These are phyloP conservation scores for Malus asiatica DNA, from an alignment of 306 rosid species.

Conservation along the genomic window DNA sequence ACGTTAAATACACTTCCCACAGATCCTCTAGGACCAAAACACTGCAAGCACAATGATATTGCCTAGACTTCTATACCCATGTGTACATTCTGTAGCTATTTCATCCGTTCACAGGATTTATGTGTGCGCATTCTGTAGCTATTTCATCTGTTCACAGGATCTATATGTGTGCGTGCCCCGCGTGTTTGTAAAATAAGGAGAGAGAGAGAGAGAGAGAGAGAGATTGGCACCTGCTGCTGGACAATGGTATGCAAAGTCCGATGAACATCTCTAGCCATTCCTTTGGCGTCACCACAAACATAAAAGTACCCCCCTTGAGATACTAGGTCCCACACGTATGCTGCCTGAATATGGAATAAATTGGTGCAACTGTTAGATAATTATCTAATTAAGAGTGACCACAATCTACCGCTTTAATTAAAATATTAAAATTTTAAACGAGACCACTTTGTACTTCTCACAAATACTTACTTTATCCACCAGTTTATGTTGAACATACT, in stretches of 20 bases:
- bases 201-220: not conserved
- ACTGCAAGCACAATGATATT: not conserved
- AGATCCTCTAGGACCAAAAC: not conserved
- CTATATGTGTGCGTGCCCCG: fast-evolving
- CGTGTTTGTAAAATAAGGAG: not conserved
- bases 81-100: not conserved
- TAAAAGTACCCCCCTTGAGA: slow-evolving; percentile 78
- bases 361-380: slow-evolving; percentile 7
- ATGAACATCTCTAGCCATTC: slow-evolving; percentile 92
- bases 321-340: slow-evolving; percentile 53
- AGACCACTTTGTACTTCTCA: not conserved
- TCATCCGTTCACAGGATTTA: not conserved
- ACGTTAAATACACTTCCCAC: not conserved
- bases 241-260: slow-evolving; percentile 72
- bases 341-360: slow-evolving; percentile 47
- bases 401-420: not conserved
- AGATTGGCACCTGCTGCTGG: slow-evolving; percentile 51
- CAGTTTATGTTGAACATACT: slow-evolving; percentile 88
- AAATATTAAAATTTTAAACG: not conserved
- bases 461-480: slow-evolving; percentile 52
- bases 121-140: not conserved
- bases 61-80: not conserved
- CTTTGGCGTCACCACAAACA: slow-evolving; percentile 97
- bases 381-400: slow-evolving; percentile 1
- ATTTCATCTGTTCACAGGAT: not conserved